Evolutionary conservation across 495 filamentous ascomycete species (phyloP).

Genomic region (Aspergillus nidulans): DNA sequence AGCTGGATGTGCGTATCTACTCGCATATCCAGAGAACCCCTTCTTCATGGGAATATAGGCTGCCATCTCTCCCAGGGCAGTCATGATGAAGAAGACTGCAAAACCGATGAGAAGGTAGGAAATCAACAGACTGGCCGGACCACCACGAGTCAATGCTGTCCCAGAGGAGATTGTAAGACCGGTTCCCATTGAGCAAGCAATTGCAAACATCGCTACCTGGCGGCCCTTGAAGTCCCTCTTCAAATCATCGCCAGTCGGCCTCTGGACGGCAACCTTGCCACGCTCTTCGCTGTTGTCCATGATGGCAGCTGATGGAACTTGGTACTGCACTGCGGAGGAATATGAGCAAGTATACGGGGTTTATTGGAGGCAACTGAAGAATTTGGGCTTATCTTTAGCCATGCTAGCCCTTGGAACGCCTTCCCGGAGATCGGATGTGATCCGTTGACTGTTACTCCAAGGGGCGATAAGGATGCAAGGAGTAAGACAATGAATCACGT

Average conservation of each 20-base stretch:
- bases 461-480: background rate
- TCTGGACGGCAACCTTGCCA: background rate
- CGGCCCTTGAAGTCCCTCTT: constrained; percentile 3
- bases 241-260: background rate
- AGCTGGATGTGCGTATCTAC: constrained; percentile 6
- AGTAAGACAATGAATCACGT: too few species aligned
- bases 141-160: constrained; percentile 3
- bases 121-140: constrained; percentile 3
- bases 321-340: background rate
- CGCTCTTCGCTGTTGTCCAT: background rate
- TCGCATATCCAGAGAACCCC: constrained; percentile 12
- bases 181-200: constrained; percentile 9
- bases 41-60: constrained; percentile 7
- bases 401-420: background rate
- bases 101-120: constrained; percentile 5
- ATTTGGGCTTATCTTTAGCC: background rate
- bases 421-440: background rate
- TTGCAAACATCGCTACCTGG: constrained; percentile 10
- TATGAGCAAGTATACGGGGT: background rate
- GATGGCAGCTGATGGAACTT: background rate
- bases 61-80: constrained; percentile 11
- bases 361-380: background rate
- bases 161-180: constrained; percentile 2
- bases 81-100: constrained; percentile 2
- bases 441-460: background rate